Percentiles rank a stretch among this genome's conserved stretches.
phyloP scores from a whole-genome alignment of 2,329 filamentous ascomycete genomes.

The Pyricularia grisea region DNA sequence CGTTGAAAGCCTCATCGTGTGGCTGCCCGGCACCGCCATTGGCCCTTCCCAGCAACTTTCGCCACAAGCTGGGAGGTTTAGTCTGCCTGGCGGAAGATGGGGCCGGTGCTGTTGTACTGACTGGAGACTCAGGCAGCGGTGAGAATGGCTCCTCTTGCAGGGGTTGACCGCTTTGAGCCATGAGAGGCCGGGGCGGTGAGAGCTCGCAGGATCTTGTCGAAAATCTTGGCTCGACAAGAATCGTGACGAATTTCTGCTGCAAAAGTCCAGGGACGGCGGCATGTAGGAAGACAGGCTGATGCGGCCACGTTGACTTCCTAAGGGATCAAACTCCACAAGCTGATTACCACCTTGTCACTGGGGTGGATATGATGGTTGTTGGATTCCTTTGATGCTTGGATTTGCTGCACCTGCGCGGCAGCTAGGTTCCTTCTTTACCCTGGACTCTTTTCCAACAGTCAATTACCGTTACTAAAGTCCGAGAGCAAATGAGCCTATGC shows the following conservation, averaged over 20 bases:
- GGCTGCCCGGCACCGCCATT: background rate
- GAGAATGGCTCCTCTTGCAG: constrained; percentile 10
- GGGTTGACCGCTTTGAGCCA: constrained; percentile 16
- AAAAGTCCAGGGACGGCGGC: background rate
- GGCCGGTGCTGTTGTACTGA: background rate
- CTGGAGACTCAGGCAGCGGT: constrained; percentile 4
- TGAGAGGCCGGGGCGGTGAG: constrained; percentile 9
- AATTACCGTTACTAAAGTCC: background rate
- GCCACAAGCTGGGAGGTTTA: constrained; percentile 11
- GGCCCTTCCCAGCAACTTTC: constrained; percentile 8
- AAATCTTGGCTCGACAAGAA: constrained; percentile 2
- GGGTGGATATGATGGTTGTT: background rate
- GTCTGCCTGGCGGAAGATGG: background rate
- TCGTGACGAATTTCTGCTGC: background rate
- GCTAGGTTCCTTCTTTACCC: background rate
- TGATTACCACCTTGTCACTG: background rate
- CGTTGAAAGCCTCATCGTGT: background rate
- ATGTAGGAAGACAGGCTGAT: background rate
- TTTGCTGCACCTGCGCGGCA: background rate
- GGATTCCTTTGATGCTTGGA: background rate
- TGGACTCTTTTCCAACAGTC: background rate
- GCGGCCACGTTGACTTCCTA: background rate
- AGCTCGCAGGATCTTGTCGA: constrained; percentile 3
- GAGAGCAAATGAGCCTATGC: background rate
- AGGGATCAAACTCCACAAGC: background rate